These are phyloP conservation scores for Botrytis sinoallii DNA, from an alignment of 2,329 filamentous ascomycete species.

Conservation along the genomic window DNA sequence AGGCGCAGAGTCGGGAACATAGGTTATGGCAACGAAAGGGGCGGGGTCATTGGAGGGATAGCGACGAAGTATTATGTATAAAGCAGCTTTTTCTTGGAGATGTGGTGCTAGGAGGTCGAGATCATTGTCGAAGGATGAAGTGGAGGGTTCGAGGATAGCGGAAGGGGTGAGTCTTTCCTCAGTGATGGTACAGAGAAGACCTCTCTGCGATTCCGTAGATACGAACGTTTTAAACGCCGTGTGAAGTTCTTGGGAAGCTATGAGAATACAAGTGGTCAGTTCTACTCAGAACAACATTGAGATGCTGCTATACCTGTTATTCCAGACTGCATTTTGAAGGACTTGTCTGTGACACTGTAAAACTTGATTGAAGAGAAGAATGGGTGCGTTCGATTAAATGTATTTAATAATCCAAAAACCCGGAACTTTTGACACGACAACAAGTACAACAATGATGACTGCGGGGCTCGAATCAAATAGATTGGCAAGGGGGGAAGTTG, in stretches of 20 bases:
- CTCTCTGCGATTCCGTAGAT: slow-evolving; percentile 59
- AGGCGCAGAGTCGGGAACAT: slow-evolving; percentile 73
- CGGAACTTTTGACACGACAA: slow-evolving; percentile 15
- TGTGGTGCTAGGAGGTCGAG: slow-evolving; percentile 60
- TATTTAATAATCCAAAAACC: background rate
- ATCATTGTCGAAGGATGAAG: slow-evolving; percentile 60
- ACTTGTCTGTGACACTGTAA: background rate
- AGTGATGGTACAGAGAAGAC: slow-evolving; percentile 67
- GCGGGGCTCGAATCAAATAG: slow-evolving; percentile 10
- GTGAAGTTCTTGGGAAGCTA: slow-evolving; percentile 75
- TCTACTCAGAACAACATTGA: slow-evolving; percentile 4
- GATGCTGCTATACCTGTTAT: slow-evolving; percentile 58
- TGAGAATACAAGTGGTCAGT: background rate
- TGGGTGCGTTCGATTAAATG: background rate
- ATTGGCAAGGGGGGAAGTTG: background rate
- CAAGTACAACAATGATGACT: slow-evolving; percentile 17
- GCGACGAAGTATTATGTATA: slow-evolving; percentile 73
- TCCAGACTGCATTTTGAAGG: slow-evolving; percentile 68
- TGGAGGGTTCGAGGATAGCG: slow-evolving; percentile 51
- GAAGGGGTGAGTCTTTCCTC: slow-evolving; percentile 65
- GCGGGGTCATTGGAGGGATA: slow-evolving; percentile 50
- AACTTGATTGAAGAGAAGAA: background rate
- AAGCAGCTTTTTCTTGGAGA: slow-evolving; percentile 62
- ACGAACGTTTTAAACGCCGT: slow-evolving; percentile 70
- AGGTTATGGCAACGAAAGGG: slow-evolving; percentile 66